Percentiles rank a stretch among this genome's conserved stretches.
Evolutionary conservation across 1,139 yeast species (phyloP).

Genomic region (Casaregolazyma suthepensis): DNA sequence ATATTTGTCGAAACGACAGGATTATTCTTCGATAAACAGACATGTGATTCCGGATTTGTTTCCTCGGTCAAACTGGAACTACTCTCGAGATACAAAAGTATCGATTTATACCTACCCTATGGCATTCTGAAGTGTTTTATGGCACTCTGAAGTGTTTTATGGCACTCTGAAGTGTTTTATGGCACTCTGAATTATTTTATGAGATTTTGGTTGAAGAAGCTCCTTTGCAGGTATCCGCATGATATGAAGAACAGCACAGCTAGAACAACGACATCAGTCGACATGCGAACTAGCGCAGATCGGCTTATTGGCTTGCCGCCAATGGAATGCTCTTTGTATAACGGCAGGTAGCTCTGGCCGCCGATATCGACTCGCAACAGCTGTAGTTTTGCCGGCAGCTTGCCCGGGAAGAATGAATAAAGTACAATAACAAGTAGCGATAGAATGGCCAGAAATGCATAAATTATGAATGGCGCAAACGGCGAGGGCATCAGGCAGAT

Average conservation of each 20-base stretch:
- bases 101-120: slow-evolving; percentile 2
- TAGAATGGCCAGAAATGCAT: slow-evolving; percentile 23
- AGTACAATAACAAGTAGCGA: slow-evolving; percentile 15
- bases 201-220: slow-evolving; percentile 1
- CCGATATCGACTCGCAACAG: neutral
- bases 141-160: neutral
- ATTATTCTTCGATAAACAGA: slow-evolving; percentile 51
- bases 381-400: neutral
- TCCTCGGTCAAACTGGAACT: neutral
- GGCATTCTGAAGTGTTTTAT: neutral
- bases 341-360: slow-evolving; percentile 1
- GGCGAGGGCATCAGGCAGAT: slow-evolving; percentile 75
- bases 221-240: neutral
- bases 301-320: neutral
- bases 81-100: neutral
- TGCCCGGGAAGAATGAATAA: slow-evolving; percentile 4
- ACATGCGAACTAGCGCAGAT: neutral
- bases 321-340: slow-evolving; percentile 4
- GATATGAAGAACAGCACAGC: neutral
- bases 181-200: neutral
- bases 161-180: neutral
- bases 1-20: slow-evolving; percentile 66
- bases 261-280: neutral
- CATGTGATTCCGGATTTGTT: slow-evolving; percentile 24
- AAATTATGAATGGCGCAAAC: slow-evolving; percentile 39